Percentiles rank a stretch among this genome's conserved stretches.
Conservation (phyloP, 2,329 filamentous ascomycete species). For the Colletotrichum kahawae region DNA sequence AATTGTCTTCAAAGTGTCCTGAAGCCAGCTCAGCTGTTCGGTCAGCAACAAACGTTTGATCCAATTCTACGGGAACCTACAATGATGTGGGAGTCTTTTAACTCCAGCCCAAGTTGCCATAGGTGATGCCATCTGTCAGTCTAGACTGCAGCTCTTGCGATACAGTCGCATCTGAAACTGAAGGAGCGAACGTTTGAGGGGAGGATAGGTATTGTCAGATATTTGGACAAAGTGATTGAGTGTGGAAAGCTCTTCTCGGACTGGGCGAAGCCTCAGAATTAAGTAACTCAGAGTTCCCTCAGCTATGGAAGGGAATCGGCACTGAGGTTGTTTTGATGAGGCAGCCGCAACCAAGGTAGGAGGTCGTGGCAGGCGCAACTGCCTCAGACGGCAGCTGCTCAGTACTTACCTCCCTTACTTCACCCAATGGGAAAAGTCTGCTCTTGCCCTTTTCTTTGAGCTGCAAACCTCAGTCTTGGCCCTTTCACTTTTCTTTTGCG, state of each 20-base stretch:
- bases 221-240: not conserved
- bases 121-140: rapidly evolving
- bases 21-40: not conserved
- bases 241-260: not conserved
- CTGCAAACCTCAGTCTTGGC: not conserved
- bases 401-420: not conserved
- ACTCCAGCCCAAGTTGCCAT: rapidly evolving
- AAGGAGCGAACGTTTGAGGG: not conserved
- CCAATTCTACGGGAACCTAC: too few species aligned
- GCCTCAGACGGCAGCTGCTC: not conserved
- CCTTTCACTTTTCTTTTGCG: not conserved
- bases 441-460: not conserved
- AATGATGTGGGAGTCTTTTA: too few species aligned
- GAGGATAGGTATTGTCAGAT: not conserved
- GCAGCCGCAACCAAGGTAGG: not conserved
- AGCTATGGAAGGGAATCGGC: not conserved
- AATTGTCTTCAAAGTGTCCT: rapidly evolving
- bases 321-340: not conserved
- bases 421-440: not conserved
- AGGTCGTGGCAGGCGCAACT: not conserved
- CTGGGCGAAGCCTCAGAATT: not conserved
- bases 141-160: rapidly evolving
- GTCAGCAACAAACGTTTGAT: too few species aligned
- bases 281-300: rapidly evolving
- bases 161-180: rapidly evolving